Evolutionary conservation across 306 rosid species (phyloP).

Genomic region (Ormosia emarginata): DNA sequence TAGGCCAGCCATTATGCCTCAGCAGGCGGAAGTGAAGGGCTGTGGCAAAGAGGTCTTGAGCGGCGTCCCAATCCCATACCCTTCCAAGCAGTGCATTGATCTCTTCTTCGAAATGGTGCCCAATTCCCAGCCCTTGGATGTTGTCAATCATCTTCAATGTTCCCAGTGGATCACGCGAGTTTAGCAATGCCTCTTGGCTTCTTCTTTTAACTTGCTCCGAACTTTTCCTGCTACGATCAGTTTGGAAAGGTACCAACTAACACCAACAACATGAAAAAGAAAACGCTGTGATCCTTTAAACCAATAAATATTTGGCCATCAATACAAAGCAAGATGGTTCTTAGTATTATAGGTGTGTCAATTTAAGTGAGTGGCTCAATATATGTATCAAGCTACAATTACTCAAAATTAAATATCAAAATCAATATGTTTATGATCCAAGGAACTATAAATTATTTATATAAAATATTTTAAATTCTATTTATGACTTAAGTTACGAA

Average conservation of each 20-base stretch:
- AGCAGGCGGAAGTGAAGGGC: constrained; percentile 39
- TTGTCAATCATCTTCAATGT: constrained; percentile 32
- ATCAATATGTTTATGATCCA: too few species aligned
- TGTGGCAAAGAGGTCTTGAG: constrained; percentile 30
- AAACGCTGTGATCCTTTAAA: not conserved
- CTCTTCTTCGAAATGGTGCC: constrained; percentile 32
- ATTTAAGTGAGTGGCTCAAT: not conserved
- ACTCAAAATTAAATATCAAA: too few species aligned
- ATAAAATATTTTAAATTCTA: too few species aligned
- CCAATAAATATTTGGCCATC: too few species aligned
- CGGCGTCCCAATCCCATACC: not conserved
- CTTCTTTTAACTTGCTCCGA: constrained; percentile 8
- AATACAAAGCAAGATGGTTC: not conserved
- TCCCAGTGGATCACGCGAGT: not conserved
- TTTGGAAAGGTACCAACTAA: not conserved
- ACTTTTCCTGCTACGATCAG: not conserved
- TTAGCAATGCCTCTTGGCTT: not conserved
- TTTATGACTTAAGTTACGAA: too few species aligned
- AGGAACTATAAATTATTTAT: too few species aligned
- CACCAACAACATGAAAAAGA: not conserved
- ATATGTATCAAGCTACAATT: too few species aligned
- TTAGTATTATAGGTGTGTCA: not conserved
- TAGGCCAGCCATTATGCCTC: constrained; percentile 18
- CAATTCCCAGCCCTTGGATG: constrained; percentile 37
- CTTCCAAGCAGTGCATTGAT: not conserved